Evolutionary conservation across 768 basidiomycete species (phyloP).

Genomic region (Sporobolomyces phaffii): DNA sequence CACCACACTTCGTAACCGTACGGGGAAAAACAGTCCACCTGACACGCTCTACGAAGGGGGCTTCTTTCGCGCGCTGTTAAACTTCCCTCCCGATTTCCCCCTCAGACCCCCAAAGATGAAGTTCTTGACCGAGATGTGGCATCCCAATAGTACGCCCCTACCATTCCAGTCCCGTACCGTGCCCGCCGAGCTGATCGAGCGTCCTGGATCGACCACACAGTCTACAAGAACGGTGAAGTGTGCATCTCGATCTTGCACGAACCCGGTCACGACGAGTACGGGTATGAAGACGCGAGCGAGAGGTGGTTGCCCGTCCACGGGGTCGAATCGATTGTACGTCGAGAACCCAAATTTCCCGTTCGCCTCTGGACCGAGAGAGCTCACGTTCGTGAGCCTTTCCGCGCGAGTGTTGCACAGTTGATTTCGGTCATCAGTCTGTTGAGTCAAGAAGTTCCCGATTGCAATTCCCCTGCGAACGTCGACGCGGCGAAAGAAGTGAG

Average conservation of each 20-base stretch:
- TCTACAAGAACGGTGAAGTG: conserved; percentile 49
- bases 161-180: too few species aligned
- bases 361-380: too few species aligned
- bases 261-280: conserved; percentile 87
- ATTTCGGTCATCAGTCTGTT: conserved; percentile 92
- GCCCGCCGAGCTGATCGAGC: background rate
- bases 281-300: conserved; percentile 94
- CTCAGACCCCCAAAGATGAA: conserved; percentile 85
- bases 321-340: conserved; percentile 83
- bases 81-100: conserved; percentile 83
- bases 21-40: conserved; percentile 59
- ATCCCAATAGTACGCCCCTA: conserved; percentile 48
- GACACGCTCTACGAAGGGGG: conserved; percentile 97
- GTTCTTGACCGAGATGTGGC: conserved; percentile 51
- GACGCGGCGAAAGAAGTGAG: conserved; percentile 80
- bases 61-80: conserved; percentile 82
- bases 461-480: conserved; percentile 91
- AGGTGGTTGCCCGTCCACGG: conserved; percentile 97
- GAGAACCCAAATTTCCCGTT: too few species aligned
- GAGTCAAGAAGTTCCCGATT: conserved; percentile 82
- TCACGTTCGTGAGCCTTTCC: too few species aligned
- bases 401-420: conserved; percentile 55
- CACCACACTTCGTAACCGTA: too few species aligned
- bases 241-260: conserved; percentile 65
- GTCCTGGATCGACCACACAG: conserved; percentile 30